phyloP scores from a whole-genome alignment of 2,329 filamentous ascomycete genomes.

The Venturia carpophila region DNA sequence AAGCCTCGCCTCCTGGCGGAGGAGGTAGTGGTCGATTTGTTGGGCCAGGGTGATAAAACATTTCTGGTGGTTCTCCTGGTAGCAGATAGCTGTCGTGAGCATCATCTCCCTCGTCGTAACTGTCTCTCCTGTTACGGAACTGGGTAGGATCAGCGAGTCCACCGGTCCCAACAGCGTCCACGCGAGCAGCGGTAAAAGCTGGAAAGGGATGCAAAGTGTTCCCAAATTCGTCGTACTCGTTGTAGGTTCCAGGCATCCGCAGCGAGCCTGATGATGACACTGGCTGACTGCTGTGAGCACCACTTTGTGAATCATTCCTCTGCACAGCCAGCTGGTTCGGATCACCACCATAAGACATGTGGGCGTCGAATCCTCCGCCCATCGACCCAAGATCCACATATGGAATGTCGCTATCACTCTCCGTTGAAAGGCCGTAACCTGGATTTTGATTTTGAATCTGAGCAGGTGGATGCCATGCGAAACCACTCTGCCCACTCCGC shows the following conservation, averaged over 20 bases:
- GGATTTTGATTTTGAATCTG: slow-evolving; percentile 24
- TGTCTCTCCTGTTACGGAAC: slow-evolving; percentile 55
- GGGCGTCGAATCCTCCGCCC: slow-evolving; percentile 61
- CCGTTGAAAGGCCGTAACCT: slow-evolving; percentile 30
- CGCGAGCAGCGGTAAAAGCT: slow-evolving; percentile 55
- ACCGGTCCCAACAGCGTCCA: slow-evolving; percentile 86
- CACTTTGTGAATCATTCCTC: slow-evolving; percentile 27
- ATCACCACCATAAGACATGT: slow-evolving; percentile 53
- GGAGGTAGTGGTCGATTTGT: slow-evolving; percentile 52
- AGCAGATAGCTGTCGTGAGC: slow-evolving; percentile 38
- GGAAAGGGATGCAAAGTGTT: slow-evolving; percentile 51
- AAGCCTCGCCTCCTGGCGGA: slow-evolving; percentile 49
- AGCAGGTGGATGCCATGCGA: slow-evolving; percentile 44
- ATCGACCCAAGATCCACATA: slow-evolving; percentile 66
- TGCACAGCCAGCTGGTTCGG: slow-evolving; percentile 33
- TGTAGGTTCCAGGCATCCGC: slow-evolving; percentile 37
- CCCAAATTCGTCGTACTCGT: slow-evolving; percentile 38
- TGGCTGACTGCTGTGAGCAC: slow-evolving; percentile 30
- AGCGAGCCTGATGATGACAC: slow-evolving; percentile 40
- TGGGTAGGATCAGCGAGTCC: slow-evolving; percentile 69
- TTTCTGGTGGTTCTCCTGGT: slow-evolving; percentile 63
- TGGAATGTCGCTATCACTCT: slow-evolving; percentile 65
- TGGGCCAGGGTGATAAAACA: slow-evolving; percentile 89
- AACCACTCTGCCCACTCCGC: slow-evolving; percentile 44
- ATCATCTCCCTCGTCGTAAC: slow-evolving; percentile 92